A percentile compares a stretch with the other conserved stretches of the same genome.
Conservation (phyloP, 2,329 filamentous ascomycete species). For the Zymoseptoria brevis region DNA sequence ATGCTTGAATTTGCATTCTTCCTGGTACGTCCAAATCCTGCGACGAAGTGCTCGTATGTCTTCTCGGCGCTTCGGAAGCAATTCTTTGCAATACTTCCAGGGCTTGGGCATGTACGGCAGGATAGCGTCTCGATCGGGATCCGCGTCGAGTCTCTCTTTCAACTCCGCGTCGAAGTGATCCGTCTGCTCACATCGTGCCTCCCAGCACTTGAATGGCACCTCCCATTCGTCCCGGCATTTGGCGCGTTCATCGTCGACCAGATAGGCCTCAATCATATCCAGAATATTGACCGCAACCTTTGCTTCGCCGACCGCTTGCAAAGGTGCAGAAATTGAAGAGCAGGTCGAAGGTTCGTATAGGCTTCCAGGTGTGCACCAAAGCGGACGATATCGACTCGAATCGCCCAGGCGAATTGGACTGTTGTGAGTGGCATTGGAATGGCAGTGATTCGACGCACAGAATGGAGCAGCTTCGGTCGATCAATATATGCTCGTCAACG, state of each 20-base stretch:
- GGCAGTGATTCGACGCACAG: too few relatives aligned
- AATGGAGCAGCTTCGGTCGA: too few relatives aligned
- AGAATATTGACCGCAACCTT: constrained; percentile 6
- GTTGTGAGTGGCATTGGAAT: too few relatives aligned
- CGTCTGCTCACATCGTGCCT: not conserved
- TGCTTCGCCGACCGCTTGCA: constrained; percentile 3
- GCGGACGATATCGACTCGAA: constrained; percentile 1
- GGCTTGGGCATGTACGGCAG: not conserved
- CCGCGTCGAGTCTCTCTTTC: not conserved
- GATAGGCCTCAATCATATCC: constrained; percentile 3
- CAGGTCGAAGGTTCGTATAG: constrained; percentile 5
- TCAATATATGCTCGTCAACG: too few relatives aligned
- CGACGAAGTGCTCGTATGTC: too few relatives aligned
- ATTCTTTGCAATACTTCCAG: too few relatives aligned
- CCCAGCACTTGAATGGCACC: constrained; percentile 1
- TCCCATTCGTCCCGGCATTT: not conserved
- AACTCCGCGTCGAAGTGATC: constrained; percentile 4
- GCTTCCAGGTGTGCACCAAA: constrained; percentile 8
- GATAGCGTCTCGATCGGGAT: not conserved
- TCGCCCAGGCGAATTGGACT: constrained; percentile 3
- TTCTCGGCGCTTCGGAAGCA: too few relatives aligned
- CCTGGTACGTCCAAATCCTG: too few relatives aligned
- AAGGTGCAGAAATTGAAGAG: constrained; percentile 4
- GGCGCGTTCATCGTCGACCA: not conserved
- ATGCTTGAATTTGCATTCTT: too few relatives aligned